Base-by-base conservation (phyloP, 129 eudicot species). In the Solidago caesia region DNA sequence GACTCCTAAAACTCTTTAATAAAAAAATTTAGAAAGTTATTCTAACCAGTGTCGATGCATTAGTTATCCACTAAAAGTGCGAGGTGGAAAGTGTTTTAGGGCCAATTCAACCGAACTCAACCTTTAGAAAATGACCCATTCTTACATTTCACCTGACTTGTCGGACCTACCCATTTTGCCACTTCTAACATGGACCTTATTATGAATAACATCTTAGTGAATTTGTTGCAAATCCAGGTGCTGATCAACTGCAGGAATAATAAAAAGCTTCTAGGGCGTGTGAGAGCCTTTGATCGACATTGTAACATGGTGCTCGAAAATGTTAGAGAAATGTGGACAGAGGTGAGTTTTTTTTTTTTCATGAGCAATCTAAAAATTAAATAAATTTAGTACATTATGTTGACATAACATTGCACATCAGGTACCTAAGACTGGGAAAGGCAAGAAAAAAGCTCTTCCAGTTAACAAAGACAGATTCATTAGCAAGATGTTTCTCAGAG, bases 271-370 rank as follows among this genome's bases (percentile, higher is more conserved):
- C 77, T 92, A 10, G 97, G 97, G 4, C 96, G 96, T 69, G 97
- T 92, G 77, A 89, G 96, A 83, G 96, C 97, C 44, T 92, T 89
- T 81, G 97, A 92, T 74, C 86, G 97, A 42, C 97, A 89, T 77
- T 92, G 97, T 80, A 92, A 92, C 78, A 92, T 92, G 97, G 97
- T 92, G 73, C 84, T 92, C 5, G 97, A 92, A 79, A 92, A 92
- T 73, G 97, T 92, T 25, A 64, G 91, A 59, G 97, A 92, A 80
- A 92, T 92, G 91, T 92, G 97, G 97, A 92, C 97, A 13, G 97
- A 92, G 96, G 97, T 89, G 68, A 5, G 91, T 73, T 76, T 63
- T 57, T 71, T 57, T 71, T 26, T 14, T 71, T 2, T 42, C 39
- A 33, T 33, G 39, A 33, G 39, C 39, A 33, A 33, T 33, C 39